A percentile compares a stretch with the other conserved stretches of the same genome.
These are phyloP conservation scores for Arabidopsis suecica DNA, from an alignment of 345 rosid genomes.

Conservation along the genomic window DNA sequence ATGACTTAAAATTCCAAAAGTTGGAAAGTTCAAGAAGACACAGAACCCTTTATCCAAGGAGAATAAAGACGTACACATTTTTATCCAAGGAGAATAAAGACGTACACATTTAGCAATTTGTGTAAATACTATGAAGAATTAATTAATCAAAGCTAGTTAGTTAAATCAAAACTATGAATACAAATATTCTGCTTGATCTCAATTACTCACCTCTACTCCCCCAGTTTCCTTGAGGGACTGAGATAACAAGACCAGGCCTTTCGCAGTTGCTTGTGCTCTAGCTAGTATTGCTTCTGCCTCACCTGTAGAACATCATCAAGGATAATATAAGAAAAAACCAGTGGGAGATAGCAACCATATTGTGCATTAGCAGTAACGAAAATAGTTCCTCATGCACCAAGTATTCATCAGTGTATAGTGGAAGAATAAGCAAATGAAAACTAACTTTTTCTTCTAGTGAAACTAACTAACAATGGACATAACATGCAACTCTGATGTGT, in stretches of 20 bases:
- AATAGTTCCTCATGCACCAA: slow-evolving; percentile 21
- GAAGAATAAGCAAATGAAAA: slow-evolving; percentile 7
- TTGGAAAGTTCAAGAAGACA: slow-evolving; percentile 16
- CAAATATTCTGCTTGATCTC: background rate
- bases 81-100: background rate
- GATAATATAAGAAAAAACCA: background rate
- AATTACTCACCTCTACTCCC: slow-evolving; percentile 78
- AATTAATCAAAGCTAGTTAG: slow-evolving; percentile 30
- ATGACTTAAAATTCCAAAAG: background rate
- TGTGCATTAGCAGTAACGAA: slow-evolving; percentile 1
- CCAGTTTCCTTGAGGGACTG: slow-evolving; percentile 75
- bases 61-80: background rate
- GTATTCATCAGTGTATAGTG: background rate
- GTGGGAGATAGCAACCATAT: background rate
- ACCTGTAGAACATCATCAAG: slow-evolving; percentile 54
- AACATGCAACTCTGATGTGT: slow-evolving; percentile 8
- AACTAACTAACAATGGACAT: slow-evolving; percentile 19
- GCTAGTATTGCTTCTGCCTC: slow-evolving; percentile 94
- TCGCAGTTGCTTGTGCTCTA: slow-evolving; percentile 85
- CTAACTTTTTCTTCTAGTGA: background rate
- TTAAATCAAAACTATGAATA: background rate
- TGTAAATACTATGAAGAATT: slow-evolving; percentile 23
- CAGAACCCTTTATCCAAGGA: background rate
- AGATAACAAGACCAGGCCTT: slow-evolving; percentile 74
- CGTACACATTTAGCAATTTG: background rate